Base-by-base conservation (phyloP, 352 stramenopile species). In the Phytophthora pseudosyringae region DNA sequence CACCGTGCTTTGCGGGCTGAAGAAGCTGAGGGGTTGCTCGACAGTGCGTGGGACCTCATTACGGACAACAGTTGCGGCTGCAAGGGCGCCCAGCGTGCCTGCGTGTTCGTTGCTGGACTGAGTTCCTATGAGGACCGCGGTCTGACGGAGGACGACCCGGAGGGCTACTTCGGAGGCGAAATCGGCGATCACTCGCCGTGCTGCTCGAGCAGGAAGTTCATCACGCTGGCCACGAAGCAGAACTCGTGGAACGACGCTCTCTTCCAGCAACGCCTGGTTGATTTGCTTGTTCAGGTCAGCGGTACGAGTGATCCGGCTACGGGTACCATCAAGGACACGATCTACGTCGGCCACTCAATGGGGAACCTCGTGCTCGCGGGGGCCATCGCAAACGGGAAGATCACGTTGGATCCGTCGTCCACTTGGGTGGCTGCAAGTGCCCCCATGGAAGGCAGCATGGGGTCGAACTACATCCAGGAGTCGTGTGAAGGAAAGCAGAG, bases 271-370 rank as follows among this genome's bases (percentile, higher is more conserved):
- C 62, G 71, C 5, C 54, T 76, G 3, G 76, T 80, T 28, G 57
- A 80, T 52, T 32, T 78, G 26, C 40, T 77, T 9, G 29, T 89
- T 0, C 48, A 71, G 15, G 60, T 71, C 43, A 86, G 76, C 61
- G 47, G 48, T n/a, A 73, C 59, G 21, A 87, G 72, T 64, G 59
- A 76, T 43, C 3, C 21, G 0, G 45, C 50, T 11, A 76, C 67
- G 7, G 64, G 63, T n/a, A 81, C 70, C 11, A 75, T 90, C 67
- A 73, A 81, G 55, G 71, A 89, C 54, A 84, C 81, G 8, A 90
- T 90, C 67, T 62, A 88, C 32, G 50, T 93, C 1, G 71, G 62
- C 1, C 81, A 93, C 53, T 93, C 81, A 16, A 88, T 90, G 80
- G 83, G 64, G 5, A 89, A 85, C 55, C 57, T 90, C 9, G 75